phyloP scores from a whole-genome alignment of 2,329 filamentous ascomycete species.

The Verticillium albo-atrum region DNA sequence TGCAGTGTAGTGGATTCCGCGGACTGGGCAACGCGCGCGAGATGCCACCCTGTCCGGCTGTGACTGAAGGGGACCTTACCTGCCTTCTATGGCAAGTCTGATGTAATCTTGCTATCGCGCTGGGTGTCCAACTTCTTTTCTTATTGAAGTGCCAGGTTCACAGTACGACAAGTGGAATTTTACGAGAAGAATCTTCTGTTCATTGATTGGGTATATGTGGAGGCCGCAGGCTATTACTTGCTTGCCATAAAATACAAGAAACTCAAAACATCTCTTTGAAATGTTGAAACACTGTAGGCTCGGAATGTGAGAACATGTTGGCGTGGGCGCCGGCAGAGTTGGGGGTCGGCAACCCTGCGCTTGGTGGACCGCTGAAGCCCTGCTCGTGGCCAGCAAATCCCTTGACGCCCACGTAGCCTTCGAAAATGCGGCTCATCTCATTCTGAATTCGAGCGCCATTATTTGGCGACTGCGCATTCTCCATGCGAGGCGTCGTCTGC shows the following conservation, averaged over 20 bases:
- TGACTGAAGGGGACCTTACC: not conserved
- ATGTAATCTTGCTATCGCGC: too few species aligned
- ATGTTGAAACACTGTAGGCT: conserved; percentile 30
- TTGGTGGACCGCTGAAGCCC: conserved; percentile 16
- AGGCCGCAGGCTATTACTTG: not conserved
- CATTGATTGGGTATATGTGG: not conserved
- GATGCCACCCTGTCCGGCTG: not conserved
- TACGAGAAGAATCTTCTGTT: too few species aligned
- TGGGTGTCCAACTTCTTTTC: too few species aligned
- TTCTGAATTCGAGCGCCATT: conserved; percentile 47
- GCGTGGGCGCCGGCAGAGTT: conserved; percentile 13
- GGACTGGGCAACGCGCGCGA: not conserved
- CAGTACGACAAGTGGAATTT: too few species aligned
- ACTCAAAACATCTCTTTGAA: conserved; percentile 31
- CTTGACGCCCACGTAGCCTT: conserved; percentile 31
- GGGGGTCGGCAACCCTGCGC: conserved; percentile 12
- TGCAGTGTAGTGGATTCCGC: not conserved
- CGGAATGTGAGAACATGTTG: conserved; percentile 16
- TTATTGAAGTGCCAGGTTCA: too few species aligned
- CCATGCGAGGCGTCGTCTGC: conserved; percentile 4
- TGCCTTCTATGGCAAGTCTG: too few species aligned
- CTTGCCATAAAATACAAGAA: not conserved
- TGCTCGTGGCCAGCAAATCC: conserved; percentile 24
- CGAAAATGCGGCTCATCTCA: conserved; percentile 47
- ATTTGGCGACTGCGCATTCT: conserved; percentile 5